phyloP scores from a whole-genome alignment of 2,329 filamentous ascomycete species.

The Dothidotthia symphoricarpi region DNA sequence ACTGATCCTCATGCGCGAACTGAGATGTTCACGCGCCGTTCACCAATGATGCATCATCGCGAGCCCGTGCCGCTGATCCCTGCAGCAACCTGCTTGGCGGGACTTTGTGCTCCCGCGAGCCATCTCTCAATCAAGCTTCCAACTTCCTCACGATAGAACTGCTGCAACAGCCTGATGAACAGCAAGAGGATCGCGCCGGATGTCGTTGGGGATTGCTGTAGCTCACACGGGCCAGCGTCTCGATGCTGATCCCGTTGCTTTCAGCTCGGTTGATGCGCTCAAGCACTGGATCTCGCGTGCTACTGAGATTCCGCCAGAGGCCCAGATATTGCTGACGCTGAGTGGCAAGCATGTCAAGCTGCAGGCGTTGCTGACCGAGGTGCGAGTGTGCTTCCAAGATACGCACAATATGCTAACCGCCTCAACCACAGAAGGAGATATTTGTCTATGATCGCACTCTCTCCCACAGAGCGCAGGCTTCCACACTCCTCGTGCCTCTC shows the following conservation, averaged over 20 bases:
- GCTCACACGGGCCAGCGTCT: constrained; percentile 90
- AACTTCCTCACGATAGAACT: constrained; percentile 12
- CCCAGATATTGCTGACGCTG: constrained; percentile 83
- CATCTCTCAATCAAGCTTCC: constrained; percentile 9
- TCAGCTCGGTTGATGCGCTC: constrained; percentile 79
- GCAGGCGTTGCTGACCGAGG: constrained; percentile 77
- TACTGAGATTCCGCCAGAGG: constrained; percentile 69
- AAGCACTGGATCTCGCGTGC: constrained; percentile 75
- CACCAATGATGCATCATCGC: constrained; percentile 16
- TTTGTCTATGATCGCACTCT: constrained; percentile 82
- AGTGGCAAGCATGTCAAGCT: constrained; percentile 81
- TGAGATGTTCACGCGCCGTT: neutral
- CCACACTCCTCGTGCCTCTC: constrained; percentile 54
- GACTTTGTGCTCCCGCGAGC: constrained; percentile 18
- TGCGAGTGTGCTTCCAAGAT: constrained; percentile 39
- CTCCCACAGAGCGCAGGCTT: constrained; percentile 46
- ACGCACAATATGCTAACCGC: constrained; percentile 6
- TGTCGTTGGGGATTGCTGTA: constrained; percentile 88
- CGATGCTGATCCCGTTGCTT: constrained; percentile 71
- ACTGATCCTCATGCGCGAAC: constrained; percentile 5
- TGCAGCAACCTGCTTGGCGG: constrained; percentile 29
- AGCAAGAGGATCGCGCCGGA: constrained; percentile 49
- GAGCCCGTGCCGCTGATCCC: constrained; percentile 30
- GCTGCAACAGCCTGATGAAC: constrained; percentile 18
- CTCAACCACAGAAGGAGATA: constrained; percentile 69